Evolutionary conservation across 768 basidiomycete species (phyloP).

Genomic region (Clavulina sp.): DNA sequence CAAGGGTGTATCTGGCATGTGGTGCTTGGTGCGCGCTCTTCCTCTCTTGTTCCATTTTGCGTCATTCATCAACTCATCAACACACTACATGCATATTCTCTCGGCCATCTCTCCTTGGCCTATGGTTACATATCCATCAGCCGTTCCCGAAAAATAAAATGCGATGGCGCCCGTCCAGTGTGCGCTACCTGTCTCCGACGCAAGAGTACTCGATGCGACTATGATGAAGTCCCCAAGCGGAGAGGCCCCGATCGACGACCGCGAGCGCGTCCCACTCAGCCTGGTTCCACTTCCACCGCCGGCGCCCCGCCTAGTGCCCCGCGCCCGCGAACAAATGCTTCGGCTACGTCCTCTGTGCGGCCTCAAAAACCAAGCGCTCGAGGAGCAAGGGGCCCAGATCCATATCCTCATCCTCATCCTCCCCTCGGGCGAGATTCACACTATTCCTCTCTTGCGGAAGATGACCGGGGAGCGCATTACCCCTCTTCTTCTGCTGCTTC

Average conservation of each 20-base stretch:
- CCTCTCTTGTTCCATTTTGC: neutral
- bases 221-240: neutral
- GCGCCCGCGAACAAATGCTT: neutral
- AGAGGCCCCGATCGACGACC: neutral
- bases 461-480: neutral
- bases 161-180: neutral
- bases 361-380: no score
- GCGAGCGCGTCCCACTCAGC: neutral
- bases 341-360: no score
- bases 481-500: neutral
- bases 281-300: neutral
- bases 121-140: neutral
- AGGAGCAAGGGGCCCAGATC: no score
- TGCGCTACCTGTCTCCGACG: neutral
- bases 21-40: neutral
- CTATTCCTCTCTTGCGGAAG: no score
- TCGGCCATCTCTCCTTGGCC: neutral
- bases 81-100: neutral
- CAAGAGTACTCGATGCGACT: neutral
- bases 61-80: neutral
- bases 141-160: neutral
- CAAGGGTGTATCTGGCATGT: neutral
- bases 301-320: neutral
- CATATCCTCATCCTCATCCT: no score
- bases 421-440: no score